Evolutionary conservation across 352 stramenopile species (phyloP), one percentile per base, ranked within the genome.

Genomic region (Phytophthora pini): DNA sequence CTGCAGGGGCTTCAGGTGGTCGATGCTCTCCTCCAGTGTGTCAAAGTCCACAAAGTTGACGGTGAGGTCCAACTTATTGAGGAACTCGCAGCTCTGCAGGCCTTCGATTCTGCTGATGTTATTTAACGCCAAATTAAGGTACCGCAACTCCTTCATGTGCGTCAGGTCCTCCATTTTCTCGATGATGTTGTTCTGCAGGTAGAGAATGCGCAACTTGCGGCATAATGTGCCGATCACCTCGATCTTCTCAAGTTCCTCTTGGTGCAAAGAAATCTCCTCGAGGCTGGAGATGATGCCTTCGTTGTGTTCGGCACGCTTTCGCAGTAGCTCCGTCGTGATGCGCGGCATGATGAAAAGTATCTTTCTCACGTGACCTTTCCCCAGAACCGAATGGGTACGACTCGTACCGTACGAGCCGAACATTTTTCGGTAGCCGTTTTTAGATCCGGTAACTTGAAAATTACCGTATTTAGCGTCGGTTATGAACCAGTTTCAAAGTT

Each of bases 141-240:
- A 99, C 59, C 97, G 83, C 13, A 99, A 78, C 56, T 95, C 80
- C 65, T 98, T 98, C 66, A 98, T 86, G 61, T 98, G 91, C 69
- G 90, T 88, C 50, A 98, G 72, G 67, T 98, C 92, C 60, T 97
- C 82, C 38, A 98, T 97, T 43, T 89, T 87, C 10, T 89, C 72
- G 62, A 99, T 98, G 64, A 98, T 98, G 76, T 98, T 99, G 82
- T 99, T 98, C 65, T 98, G 94, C 36, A 99, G 79, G 59, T 98
- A 96, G 15, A 99, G 63, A 47, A 99, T 99, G 55, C 94, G 96
- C 17, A 99, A 68, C 54, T 94, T 92, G 31, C 90, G 82, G 56
- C 95, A 99, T 15, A 88, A 86, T 54, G 77, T 82, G 38, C 92
- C 93, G 44, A 99, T 88, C 8, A 97, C 75, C 24, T 96, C 77